These are phyloP conservation scores for Boletus rubescentipes DNA, from an alignment of 768 basidiomycete species.

Conservation along the genomic window DNA sequence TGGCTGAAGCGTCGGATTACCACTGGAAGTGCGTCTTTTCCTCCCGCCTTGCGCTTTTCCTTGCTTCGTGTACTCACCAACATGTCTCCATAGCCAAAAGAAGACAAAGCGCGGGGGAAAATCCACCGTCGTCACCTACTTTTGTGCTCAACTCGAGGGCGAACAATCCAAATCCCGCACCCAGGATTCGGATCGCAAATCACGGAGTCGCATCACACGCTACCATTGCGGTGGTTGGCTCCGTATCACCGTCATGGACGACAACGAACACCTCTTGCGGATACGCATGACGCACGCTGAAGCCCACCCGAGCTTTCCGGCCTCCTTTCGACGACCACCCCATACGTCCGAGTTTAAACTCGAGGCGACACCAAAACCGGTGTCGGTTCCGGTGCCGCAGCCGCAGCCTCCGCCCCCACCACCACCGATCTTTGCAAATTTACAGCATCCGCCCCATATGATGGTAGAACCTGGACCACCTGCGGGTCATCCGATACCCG, in stretches of 20 bases:
- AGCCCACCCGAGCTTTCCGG: conserved; percentile 33
- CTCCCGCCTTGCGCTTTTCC: neutral
- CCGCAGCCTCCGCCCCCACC: conserved; percentile 10
- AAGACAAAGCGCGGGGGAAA: conserved; percentile 37
- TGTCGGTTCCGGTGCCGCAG: conserved; percentile 9
- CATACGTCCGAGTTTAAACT: conserved; percentile 36
- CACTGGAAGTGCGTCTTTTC: conserved; percentile 34
- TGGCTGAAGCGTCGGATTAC: conserved; percentile 36
- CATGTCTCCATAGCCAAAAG: conserved; percentile 24
- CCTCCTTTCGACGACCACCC: conserved; percentile 32
- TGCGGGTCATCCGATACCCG: conserved; percentile 8
- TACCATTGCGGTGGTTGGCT: conserved; percentile 37
- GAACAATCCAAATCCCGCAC: conserved; percentile 36
- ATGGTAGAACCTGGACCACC: conserved; percentile 22
- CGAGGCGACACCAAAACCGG: conserved; percentile 29
- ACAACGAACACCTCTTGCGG: conserved; percentile 34
- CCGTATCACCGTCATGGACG: conserved; percentile 37
- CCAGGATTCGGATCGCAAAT: conserved; percentile 34
- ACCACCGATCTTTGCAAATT: conserved; percentile 23
- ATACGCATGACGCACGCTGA: conserved; percentile 38
- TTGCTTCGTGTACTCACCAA: neutral
- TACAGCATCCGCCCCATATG: conserved; percentile 22
- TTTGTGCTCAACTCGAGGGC: conserved; percentile 35
- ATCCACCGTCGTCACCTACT: conserved; percentile 36
- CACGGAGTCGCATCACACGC: conserved; percentile 34